phyloP scores from a whole-genome alignment of 2,329 filamentous ascomycete genomes.

The Cercospora sesami region DNA sequence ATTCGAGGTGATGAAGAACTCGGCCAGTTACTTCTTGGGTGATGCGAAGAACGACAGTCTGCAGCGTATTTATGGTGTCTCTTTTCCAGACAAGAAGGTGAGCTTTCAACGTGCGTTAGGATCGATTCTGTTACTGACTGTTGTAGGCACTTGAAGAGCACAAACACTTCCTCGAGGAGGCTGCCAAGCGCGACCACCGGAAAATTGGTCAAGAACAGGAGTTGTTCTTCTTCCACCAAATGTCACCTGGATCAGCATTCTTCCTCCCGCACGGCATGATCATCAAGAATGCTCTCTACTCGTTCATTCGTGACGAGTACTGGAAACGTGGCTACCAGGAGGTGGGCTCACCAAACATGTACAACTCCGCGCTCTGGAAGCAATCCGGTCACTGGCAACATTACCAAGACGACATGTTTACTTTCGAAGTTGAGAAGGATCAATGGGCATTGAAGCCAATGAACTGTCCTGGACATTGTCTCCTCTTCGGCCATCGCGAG shows the following conservation, averaged over 20 bases:
- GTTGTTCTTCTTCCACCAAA: slow-evolving; percentile 93
- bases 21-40: slow-evolving; percentile 87
- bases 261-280: slow-evolving; percentile 77
- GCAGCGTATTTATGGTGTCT: slow-evolving; percentile 94
- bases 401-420: slow-evolving; percentile 95
- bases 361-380: slow-evolving; percentile 90
- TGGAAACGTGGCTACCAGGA: slow-evolving; percentile 92
- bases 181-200: slow-evolving; percentile 94
- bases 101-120: slow-evolving; percentile 37
- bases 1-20: slow-evolving; percentile 89
- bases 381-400: slow-evolving; percentile 91
- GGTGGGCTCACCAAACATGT: slow-evolving; percentile 96
- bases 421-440: slow-evolving; percentile 80
- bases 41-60: slow-evolving; percentile 92
- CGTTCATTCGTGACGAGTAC: slow-evolving; percentile 82
- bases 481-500: slow-evolving; percentile 80
- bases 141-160: slow-evolving; percentile 68
- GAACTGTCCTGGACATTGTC: slow-evolving; percentile 95
- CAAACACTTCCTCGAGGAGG: slow-evolving; percentile 93
- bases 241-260: slow-evolving; percentile 91
- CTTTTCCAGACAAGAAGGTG: slow-evolving; percentile 94
- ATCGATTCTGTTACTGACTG: background rate
- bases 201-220: slow-evolving; percentile 95
- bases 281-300: slow-evolving; percentile 86
- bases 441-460: slow-evolving; percentile 88